These are phyloP conservation scores for Tarenaya hassleriana DNA, from an alignment of 345 rosid species.

Conservation along the genomic window DNA sequence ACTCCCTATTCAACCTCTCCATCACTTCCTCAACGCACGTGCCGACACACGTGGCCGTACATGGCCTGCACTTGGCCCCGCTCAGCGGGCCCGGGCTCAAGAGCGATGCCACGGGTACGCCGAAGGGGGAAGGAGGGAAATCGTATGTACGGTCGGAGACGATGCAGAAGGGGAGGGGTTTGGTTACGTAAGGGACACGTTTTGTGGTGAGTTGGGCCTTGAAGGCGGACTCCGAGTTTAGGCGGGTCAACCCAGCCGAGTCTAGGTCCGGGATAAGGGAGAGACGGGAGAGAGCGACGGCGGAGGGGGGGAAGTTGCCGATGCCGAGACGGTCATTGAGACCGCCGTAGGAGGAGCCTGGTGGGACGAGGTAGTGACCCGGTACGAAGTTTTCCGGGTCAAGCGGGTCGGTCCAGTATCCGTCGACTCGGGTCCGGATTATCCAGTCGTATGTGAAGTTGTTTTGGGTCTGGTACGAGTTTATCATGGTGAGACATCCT, in stretches of 20 bases:
- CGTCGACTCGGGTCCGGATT: conserved; percentile 87
- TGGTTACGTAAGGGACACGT: conserved; percentile 35
- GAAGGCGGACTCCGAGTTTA: conserved; percentile 86
- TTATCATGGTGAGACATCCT: conserved; percentile 67
- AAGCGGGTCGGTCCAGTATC: conserved; percentile 72
- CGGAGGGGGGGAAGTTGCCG: conserved; percentile 57
- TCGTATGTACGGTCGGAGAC: conserved; percentile 57
- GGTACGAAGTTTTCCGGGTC: conserved; percentile 50
- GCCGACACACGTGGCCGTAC: conserved; percentile 48
- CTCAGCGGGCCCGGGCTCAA: conserved; percentile 79
- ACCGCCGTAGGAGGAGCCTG: conserved; percentile 84
- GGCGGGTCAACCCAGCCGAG: conserved; percentile 39
- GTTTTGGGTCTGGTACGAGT: conserved; percentile 39
- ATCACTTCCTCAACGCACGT: conserved; percentile 50
- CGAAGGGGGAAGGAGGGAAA: conserved; percentile 57
- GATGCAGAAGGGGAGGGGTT: conserved; percentile 66
- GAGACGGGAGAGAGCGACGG: conserved; percentile 72
- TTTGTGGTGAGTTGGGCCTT: conserved; percentile 62
- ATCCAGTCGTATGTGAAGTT: conserved; percentile 84
- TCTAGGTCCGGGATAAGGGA: conserved; percentile 66
- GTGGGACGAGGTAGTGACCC: conserved; percentile 62
- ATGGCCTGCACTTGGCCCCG: conserved; percentile 96
- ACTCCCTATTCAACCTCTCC: conserved; percentile 40
- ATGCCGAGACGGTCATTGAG: conserved; percentile 89
- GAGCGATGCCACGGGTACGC: conserved; percentile 77